These are phyloP conservation scores for Trichoderma erinaceum DNA, from an alignment of 495 filamentous ascomycete species.

Conservation along the genomic window DNA sequence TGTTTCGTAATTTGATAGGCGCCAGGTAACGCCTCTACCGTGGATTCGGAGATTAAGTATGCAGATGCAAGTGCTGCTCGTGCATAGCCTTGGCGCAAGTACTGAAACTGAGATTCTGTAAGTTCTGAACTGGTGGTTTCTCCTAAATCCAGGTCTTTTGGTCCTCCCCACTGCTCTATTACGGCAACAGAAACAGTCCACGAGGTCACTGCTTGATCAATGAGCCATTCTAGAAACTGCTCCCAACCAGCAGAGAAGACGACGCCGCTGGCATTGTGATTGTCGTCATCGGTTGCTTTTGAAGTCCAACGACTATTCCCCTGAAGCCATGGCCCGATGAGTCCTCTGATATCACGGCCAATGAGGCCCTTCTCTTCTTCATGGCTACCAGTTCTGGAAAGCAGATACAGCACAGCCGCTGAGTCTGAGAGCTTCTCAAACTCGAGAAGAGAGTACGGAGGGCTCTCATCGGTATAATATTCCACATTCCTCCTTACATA, in stretches of 20 bases:
- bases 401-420: constrained; percentile 58
- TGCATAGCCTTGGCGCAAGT: constrained; percentile 58
- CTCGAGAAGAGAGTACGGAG: constrained; percentile 47
- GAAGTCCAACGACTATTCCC: constrained; percentile 55
- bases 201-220: constrained; percentile 48
- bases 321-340: constrained; percentile 80
- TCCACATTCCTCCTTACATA: constrained; percentile 76
- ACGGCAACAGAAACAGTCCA: constrained; percentile 52
- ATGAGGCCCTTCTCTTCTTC: constrained; percentile 41
- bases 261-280: constrained; percentile 13
- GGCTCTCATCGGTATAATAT: constrained; percentile 61
- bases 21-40: constrained; percentile 51
- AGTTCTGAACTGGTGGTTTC: constrained; percentile 54
- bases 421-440: constrained; percentile 59
- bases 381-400: constrained; percentile 53
- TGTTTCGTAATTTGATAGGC: constrained; percentile 57
- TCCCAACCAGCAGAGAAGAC: constrained; percentile 59
- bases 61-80: constrained; percentile 67
- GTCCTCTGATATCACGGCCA: constrained; percentile 64
- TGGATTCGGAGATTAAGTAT: constrained; percentile 59
- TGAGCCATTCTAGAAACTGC: constrained; percentile 74
- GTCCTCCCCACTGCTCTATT: constrained; percentile 73
- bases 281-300: constrained; percentile 20
- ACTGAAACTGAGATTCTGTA: constrained; percentile 44
- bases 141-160: constrained; percentile 70